Percentiles rank a stretch among this genome's conserved stretches.
These are phyloP conservation scores for Pleoardoris graminearum DNA, from an alignment of 2,329 filamentous ascomycete species.

Conservation along the genomic window DNA sequence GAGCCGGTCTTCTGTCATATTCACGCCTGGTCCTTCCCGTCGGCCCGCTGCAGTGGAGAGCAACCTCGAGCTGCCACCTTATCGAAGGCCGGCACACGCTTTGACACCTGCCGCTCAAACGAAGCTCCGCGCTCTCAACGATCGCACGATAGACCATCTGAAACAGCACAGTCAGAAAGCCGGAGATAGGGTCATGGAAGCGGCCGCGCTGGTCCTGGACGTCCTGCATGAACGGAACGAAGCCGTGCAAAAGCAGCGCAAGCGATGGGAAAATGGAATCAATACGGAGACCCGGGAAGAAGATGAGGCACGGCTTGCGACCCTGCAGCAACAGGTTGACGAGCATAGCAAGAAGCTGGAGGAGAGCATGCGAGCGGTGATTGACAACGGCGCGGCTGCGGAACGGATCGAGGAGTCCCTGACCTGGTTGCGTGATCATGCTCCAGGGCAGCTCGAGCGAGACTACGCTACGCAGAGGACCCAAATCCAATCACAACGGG, in stretches of 20 bases:
- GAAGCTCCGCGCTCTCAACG: constrained; percentile 51
- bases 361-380: constrained; percentile 58
- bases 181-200: constrained; percentile 51
- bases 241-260: constrained; percentile 40
- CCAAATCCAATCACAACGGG: constrained; percentile 42
- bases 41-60: constrained; percentile 9
- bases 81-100: constrained; percentile 57
- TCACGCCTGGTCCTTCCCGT: background rate
- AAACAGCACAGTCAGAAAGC: constrained; percentile 55
- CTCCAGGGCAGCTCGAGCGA: constrained; percentile 31
- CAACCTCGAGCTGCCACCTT: constrained; percentile 50
- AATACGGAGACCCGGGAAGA: constrained; percentile 46
- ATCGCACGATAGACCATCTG: constrained; percentile 50
- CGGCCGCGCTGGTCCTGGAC: constrained; percentile 61
- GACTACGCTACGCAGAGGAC: constrained; percentile 42
- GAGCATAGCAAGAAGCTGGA: constrained; percentile 61
- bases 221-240: constrained; percentile 48
- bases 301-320: constrained; percentile 44
- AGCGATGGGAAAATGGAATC: constrained; percentile 41
- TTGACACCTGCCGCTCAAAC: constrained; percentile 54
- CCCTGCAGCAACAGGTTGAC: constrained; percentile 51
- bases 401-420: constrained; percentile 51
- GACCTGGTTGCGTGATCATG: constrained; percentile 45
- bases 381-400: constrained; percentile 59
- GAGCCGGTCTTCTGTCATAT: constrained; percentile 13